A percentile compares a stretch with the other conserved stretches of the same genome.
These are phyloP conservation scores for Rhodosporidiobolus odoratus DNA, from an alignment of 768 basidiomycete genomes.

Conservation along the genomic window DNA sequence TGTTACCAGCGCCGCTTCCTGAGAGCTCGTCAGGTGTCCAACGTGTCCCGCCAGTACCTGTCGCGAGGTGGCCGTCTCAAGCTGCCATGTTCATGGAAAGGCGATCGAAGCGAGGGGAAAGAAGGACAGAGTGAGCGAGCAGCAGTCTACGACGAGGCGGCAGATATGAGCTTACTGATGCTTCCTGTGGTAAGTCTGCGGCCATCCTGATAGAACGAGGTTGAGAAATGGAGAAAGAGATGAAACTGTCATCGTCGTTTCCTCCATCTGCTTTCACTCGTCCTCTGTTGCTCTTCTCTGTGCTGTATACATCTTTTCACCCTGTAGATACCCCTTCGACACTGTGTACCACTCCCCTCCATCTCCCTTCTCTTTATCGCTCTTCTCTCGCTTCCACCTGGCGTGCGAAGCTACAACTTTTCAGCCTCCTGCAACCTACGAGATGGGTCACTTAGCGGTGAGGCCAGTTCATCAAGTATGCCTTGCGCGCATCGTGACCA, in stretches of 20 bases:
- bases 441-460: no score
- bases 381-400: no score
- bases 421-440: no score
- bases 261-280: neutral
- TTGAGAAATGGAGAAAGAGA: neutral
- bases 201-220: neutral
- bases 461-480: no score
- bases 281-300: neutral
- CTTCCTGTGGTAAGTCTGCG: neutral
- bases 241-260: no score
- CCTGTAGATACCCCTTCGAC: neutral
- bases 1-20: slow-evolving; percentile 52
- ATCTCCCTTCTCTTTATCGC: no score
- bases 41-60: slow-evolving; percentile 45
- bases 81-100: neutral
- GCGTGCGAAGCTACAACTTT: no score
- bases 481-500: no score
- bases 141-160: neutral
- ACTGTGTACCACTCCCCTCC: no score
- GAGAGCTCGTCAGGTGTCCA: slow-evolving; percentile 55
- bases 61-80: neutral
- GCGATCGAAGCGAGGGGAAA: neutral
- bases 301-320: neutral
- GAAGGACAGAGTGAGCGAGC: neutral
- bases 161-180: neutral